A percentile compares a stretch with the other conserved stretches of the same genome.
phyloP scores from a whole-genome alignment of 192 early-diverging fungal genomes.

The Geranomyces variabilis region DNA sequence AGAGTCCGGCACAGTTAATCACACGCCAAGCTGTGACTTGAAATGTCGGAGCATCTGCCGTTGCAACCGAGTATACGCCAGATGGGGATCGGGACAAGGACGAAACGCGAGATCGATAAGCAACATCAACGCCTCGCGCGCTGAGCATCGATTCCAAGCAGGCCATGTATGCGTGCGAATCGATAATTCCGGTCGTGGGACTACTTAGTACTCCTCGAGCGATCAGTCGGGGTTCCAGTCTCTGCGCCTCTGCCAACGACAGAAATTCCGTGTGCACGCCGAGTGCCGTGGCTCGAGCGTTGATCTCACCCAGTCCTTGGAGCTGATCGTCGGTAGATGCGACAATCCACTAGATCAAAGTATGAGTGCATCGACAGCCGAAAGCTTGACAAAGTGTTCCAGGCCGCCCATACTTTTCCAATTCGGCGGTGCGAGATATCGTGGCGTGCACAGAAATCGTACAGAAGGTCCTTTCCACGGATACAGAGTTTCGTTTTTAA shows the following conservation, averaged over 20 bases:
- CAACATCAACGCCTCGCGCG: conserved; percentile 15
- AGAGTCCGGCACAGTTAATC: conserved; percentile 80
- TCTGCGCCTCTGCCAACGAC: not conserved
- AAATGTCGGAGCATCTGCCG: conserved; percentile 40
- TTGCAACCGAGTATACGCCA: conserved; percentile 8
- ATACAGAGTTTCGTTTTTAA: conserved; percentile 80
- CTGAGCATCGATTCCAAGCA: conserved; percentile 50
- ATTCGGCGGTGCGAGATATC: conserved; percentile 55
- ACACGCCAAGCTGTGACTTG: conserved; percentile 59
- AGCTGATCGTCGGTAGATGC: conserved; percentile 58
- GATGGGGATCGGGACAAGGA: not conserved
- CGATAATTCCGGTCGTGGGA: conserved; percentile 81
- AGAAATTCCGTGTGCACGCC: conserved; percentile 21
- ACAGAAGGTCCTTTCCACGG: conserved; percentile 71
- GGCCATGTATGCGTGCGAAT: conserved; percentile 73
- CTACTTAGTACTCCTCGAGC: conserved; percentile 62
- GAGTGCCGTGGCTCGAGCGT: conserved; percentile 9
- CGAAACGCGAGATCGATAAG: conserved; percentile 17
- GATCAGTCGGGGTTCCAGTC: conserved; percentile 65
- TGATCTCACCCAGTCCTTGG: conserved; percentile 52
- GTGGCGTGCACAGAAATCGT: conserved; percentile 59
- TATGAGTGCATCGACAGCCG: no score
- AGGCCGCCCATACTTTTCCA: no score
- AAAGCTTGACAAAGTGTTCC: no score
- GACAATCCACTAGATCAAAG: no score